Evolutionary conservation across 306 rosid species (phyloP).

Genomic region (Myrica gale): DNA sequence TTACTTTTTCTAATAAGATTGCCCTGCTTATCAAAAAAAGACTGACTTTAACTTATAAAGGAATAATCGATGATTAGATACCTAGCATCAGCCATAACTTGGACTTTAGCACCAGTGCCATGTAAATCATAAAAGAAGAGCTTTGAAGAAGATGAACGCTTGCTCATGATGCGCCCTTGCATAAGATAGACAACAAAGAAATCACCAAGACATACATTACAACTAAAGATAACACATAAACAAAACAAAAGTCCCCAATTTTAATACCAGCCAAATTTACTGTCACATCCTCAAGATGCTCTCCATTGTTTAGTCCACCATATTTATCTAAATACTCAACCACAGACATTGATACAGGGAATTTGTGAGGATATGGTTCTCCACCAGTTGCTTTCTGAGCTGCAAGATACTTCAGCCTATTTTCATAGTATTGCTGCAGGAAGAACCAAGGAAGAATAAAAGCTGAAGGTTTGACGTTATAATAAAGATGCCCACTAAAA

Average conservation of each 20-base stretch:
- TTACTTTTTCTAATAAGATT: too few species aligned
- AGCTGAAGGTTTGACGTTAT: neutral
- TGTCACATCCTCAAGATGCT: slow-evolving; percentile 63
- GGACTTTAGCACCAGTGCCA: slow-evolving; percentile 62
- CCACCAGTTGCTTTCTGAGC: slow-evolving; percentile 48
- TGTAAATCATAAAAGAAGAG: slow-evolving; percentile 75
- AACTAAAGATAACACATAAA: neutral
- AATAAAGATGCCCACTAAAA: neutral
- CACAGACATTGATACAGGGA: slow-evolving; percentile 56
- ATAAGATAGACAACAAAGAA: neutral
- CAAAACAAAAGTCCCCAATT: neutral
- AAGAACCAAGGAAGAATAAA: slow-evolving; percentile 16
- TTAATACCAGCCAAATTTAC: slow-evolving; percentile 68
- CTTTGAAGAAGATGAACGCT: slow-evolving; percentile 67
- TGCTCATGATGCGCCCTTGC: slow-evolving; percentile 60
- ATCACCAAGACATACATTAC: neutral
- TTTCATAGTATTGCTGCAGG: slow-evolving; percentile 78
- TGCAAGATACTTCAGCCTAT: slow-evolving; percentile 69
- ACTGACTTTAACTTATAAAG: too few species aligned
- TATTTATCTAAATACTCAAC: slow-evolving; percentile 46
- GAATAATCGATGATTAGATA: slow-evolving; percentile 14
- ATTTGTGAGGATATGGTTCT: slow-evolving; percentile 86
- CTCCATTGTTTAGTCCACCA: slow-evolving; percentile 54
- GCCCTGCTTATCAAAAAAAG: too few species aligned
- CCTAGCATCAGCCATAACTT: slow-evolving; percentile 91